These are phyloP conservation scores for Macrolepiota fuliginosa DNA, from an alignment of 768 basidiomycete species.

Conservation along the genomic window DNA sequence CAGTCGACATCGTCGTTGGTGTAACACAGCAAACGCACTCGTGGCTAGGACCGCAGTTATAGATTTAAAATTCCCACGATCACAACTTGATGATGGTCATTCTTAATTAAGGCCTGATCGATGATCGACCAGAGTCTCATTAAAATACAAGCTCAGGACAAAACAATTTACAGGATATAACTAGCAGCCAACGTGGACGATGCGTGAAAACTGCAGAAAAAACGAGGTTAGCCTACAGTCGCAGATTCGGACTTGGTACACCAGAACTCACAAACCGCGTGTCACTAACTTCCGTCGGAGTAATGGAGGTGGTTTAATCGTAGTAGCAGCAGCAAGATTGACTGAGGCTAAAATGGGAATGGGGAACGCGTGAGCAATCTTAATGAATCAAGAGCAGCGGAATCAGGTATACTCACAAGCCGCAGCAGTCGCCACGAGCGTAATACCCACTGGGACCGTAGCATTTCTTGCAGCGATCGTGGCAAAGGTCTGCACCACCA, in stretches of 20 bases:
- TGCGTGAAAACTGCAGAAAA: no score
- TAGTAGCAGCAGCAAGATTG: neutral
- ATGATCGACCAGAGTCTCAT: no score
- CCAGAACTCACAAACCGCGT: no score
- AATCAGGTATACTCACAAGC: neutral
- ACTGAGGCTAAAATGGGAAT: neutral
- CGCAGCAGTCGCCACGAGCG: neutral
- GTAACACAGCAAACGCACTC: neutral
- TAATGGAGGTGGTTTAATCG: neutral
- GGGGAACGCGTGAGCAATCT: neutral
- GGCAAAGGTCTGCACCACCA: neutral
- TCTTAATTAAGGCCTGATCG: no score
- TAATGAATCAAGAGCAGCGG: neutral
- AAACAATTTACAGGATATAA: no score
- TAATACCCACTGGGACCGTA: neutral
- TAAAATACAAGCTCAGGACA: no score
- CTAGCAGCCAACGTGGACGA: no score
- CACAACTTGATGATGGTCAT: neutral
- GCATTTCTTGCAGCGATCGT: neutral
- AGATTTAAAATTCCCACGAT: constrained; percentile 4
- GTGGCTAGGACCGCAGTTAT: neutral
- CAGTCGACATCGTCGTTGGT: constrained; percentile 10
- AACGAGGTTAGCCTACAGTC: no score
- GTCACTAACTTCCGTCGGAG: no score
- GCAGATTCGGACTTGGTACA: no score